These are phyloP conservation scores for Cnidoscolus chayamansa DNA, from an alignment of 441 rosid species.

Conservation along the genomic window DNA sequence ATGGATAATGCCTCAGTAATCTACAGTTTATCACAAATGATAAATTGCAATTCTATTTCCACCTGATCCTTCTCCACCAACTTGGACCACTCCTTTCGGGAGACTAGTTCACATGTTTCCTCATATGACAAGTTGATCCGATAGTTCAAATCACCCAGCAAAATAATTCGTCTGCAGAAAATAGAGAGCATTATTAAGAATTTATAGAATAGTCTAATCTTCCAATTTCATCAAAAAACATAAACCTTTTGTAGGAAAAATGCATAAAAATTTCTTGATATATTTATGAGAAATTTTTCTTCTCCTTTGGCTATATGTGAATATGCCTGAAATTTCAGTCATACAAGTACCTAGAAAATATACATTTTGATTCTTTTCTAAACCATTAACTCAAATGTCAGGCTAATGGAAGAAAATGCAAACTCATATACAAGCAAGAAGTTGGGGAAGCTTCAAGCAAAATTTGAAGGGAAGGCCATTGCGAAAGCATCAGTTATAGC, in stretches of 20 bases:
- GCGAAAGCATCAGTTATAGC: not conserved
- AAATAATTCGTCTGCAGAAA: constrained; percentile 61
- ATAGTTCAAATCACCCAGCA: constrained; percentile 95
- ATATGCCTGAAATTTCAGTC: not conserved
- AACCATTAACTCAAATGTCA: not conserved
- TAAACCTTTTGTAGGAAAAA: not conserved
- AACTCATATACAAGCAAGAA: not conserved
- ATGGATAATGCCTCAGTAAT: not conserved
- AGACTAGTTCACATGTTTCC: constrained; percentile 56
- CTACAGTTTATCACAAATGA: constrained; percentile 1
- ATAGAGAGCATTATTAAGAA: not conserved
- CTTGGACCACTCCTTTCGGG: constrained; percentile 63
- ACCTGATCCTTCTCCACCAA: constrained; percentile 87
- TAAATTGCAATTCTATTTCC: constrained; percentile 9
- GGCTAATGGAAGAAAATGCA: not conserved
- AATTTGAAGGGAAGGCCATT: not conserved
- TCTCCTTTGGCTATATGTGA: not conserved
- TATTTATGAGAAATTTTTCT: not conserved
- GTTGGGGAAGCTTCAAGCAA: too few relatives aligned
- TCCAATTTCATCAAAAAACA: not conserved
- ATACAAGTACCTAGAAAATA: not conserved
- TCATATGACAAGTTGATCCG: constrained; percentile 80
- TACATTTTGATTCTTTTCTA: not conserved
- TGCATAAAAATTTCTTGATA: not conserved
- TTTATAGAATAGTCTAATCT: not conserved